Evolutionary conservation across 2,329 filamentous ascomycete genomes (phyloP).

Genomic region (Curvularia sp.): DNA sequence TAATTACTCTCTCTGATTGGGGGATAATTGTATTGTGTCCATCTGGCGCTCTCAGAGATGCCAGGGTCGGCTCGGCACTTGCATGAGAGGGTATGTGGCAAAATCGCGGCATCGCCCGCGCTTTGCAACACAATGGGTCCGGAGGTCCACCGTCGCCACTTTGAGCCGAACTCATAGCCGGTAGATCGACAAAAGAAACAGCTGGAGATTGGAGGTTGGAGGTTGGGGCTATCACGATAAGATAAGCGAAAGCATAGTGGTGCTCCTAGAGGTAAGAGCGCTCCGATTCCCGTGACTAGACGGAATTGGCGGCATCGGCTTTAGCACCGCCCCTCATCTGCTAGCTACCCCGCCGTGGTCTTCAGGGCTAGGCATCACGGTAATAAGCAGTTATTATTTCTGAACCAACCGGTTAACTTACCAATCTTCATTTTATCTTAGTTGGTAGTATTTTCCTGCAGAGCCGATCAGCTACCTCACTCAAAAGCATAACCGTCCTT

Average conservation of each 20-base stretch:
- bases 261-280: neutral
- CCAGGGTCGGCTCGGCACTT: neutral
- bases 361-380: slow-evolving; percentile 4
- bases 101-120: neutral
- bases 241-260: slow-evolving; percentile 4
- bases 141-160: neutral
- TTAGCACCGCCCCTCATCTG: slow-evolving; percentile 9
- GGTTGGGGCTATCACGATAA: slow-evolving; percentile 12
- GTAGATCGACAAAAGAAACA: neutral
- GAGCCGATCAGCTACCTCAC: neutral
- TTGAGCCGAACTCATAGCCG: neutral
- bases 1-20: neutral
- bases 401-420: neutral
- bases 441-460: neutral
- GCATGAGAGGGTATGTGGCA: neutral
- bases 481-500: neutral
- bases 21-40: slow-evolving; percentile 25
- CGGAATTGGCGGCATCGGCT: slow-evolving; percentile 14
- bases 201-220: slow-evolving; percentile 4
- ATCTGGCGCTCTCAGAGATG: neutral
- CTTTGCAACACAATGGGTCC: neutral
- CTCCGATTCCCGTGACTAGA: slow-evolving; percentile 4
- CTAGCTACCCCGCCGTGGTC: slow-evolving; percentile 23
- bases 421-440: neutral
- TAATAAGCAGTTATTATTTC: slow-evolving; percentile 13